phyloP scores from a whole-genome alignment of 805 yeast species.

The Candida adriatica region DNA sequence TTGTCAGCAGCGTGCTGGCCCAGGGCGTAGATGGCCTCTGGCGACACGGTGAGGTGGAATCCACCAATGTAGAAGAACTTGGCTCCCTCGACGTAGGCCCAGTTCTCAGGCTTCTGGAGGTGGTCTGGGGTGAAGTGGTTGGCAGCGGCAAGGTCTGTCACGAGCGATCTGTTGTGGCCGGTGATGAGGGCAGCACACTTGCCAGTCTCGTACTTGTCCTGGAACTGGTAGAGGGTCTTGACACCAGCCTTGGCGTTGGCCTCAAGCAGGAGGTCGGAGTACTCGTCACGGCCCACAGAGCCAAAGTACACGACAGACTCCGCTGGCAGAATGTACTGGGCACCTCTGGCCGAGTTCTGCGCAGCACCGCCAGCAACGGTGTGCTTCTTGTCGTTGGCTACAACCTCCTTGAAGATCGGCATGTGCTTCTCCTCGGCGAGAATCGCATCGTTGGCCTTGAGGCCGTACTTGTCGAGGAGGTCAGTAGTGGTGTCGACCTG shows the following conservation, averaged over 20 bases:
- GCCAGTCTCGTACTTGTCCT: conserved; percentile 77
- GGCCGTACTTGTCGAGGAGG: conserved; percentile 70
- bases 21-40: conserved; percentile 82
- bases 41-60: conserved; percentile 97
- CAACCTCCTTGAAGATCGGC: conserved; percentile 79
- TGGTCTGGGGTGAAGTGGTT: conserved; percentile 91
- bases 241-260: conserved; percentile 91
- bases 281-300: conserved; percentile 89
- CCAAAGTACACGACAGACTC: conserved; percentile 90
- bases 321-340: conserved; percentile 82
- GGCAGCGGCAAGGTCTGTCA: conserved; percentile 96
- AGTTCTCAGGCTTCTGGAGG: conserved; percentile 81
- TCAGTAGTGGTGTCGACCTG: conserved; percentile 68
- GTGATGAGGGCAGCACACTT: conserved; percentile 95
- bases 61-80: conserved; percentile 91
- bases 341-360: conserved; percentile 98
- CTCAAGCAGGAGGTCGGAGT: conserved; percentile 67
- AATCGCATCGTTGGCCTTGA: conserved; percentile 92
- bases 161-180: conserved; percentile 86
- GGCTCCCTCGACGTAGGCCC: conserved; percentile 79
- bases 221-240: conserved; percentile 76
- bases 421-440: conserved; percentile 74
- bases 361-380: conserved; percentile 99
- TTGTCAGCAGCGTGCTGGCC: conserved; percentile 88
- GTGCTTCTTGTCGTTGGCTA: conserved; percentile 52